A percentile compares a stretch with the other conserved stretches of the same genome.
Conservation (phyloP, 2,329 filamentous ascomycete species). For the Fusarium albosuccineum region DNA sequence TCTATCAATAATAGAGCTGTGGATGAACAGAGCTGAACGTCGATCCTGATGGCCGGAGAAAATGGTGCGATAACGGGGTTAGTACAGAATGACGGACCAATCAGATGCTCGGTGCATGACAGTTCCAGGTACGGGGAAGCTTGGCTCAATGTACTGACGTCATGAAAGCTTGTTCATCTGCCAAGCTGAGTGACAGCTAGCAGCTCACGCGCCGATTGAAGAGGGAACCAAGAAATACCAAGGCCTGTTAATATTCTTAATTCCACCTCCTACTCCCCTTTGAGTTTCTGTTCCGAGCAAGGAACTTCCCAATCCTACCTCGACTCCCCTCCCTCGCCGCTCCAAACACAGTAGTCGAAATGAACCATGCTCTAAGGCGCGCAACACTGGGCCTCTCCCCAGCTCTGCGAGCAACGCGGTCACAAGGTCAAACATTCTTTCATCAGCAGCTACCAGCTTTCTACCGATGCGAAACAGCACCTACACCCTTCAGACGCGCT, state of each 20-base stretch:
- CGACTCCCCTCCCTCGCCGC: not conserved
- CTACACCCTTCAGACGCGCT: slow-evolving; percentile 19
- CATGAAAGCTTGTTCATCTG: slow-evolving; percentile 17
- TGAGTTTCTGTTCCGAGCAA: not conserved
- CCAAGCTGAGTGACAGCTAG: slow-evolving; percentile 8
- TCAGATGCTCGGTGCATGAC: slow-evolving; percentile 25
- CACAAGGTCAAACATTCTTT: slow-evolving; percentile 11
- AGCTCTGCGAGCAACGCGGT: slow-evolving; percentile 16
- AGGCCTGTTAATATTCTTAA: slow-evolving; percentile 25
- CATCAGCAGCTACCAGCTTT: slow-evolving; percentile 14
- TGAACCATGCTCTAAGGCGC: slow-evolving; percentile 40
- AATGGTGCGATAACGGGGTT: slow-evolving; percentile 1
- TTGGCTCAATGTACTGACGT: slow-evolving; percentile 33
- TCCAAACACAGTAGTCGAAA: slow-evolving; percentile 16
- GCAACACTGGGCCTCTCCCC: slow-evolving; percentile 34
- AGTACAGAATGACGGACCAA: slow-evolving; percentile 6
- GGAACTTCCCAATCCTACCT: not conserved
- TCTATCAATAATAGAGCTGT: no score
- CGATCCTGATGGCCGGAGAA: not conserved
- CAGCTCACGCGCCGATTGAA: slow-evolving; percentile 26
- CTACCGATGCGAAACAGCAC: slow-evolving; percentile 8
- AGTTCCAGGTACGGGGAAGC: slow-evolving; percentile 26
- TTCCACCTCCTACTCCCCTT: slow-evolving; percentile 15
- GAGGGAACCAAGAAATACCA: slow-evolving; percentile 17
- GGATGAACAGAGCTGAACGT: no score